These are phyloP conservation scores for Aspergillus sclerotioniger DNA, from an alignment of 495 filamentous ascomycete species.

Conservation along the genomic window DNA sequence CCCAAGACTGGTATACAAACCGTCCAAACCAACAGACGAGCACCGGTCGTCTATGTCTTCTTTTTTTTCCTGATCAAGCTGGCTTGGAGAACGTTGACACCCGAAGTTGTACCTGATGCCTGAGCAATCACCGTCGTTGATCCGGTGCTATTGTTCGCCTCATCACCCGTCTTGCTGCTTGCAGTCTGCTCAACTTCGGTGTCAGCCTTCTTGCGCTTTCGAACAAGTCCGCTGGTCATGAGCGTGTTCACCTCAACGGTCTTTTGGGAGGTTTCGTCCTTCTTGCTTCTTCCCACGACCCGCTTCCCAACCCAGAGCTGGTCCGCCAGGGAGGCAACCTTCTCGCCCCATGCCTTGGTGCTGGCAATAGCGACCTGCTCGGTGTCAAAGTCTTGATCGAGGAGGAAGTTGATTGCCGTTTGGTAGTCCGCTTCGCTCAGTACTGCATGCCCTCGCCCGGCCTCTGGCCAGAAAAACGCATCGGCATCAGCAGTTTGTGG, in stretches of 20 bases:
- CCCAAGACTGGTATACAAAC: too few species aligned
- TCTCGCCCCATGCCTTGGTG: slow-evolving; percentile 70
- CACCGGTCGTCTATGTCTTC: slow-evolving; percentile 44
- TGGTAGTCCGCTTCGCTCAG: slow-evolving; percentile 73
- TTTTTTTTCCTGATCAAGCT: slow-evolving; percentile 66
- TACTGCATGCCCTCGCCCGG: slow-evolving; percentile 66
- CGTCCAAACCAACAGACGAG: too few species aligned
- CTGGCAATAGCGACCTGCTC: slow-evolving; percentile 64
- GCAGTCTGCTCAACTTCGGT: slow-evolving; percentile 18
- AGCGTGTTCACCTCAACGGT: slow-evolving; percentile 36
- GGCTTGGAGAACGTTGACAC: slow-evolving; percentile 57
- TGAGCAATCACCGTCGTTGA: slow-evolving; percentile 21
- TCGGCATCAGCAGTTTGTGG: slow-evolving; percentile 30
- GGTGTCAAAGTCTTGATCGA: slow-evolving; percentile 82
- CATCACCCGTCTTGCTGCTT: slow-evolving; percentile 17
- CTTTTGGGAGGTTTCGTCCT: slow-evolving; percentile 23
- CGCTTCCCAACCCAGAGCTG: slow-evolving; percentile 54
- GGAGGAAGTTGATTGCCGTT: slow-evolving; percentile 69
- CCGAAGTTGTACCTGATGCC: slow-evolving; percentile 23
- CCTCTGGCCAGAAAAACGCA: slow-evolving; percentile 67
- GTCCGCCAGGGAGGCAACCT: slow-evolving; percentile 53
- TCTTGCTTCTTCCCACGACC: slow-evolving; percentile 46
- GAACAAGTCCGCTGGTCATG: slow-evolving; percentile 44
- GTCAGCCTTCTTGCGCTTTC: slow-evolving; percentile 54
- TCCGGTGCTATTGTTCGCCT: background rate